Conservation (phyloP, 306 rosid species). For the Malus domestica region DNA sequence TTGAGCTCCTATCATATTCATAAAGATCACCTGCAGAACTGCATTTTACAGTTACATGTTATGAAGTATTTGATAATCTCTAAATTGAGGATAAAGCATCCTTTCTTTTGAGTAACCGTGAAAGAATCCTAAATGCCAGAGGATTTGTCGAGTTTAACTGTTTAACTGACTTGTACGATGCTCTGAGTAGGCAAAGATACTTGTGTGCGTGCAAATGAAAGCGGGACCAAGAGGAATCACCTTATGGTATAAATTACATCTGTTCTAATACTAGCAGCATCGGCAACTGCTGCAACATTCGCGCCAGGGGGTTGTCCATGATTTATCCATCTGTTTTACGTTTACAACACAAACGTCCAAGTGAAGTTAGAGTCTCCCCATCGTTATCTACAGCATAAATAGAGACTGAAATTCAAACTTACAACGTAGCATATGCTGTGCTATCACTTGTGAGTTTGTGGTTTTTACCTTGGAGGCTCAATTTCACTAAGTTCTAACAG, state of each 20-base stretch:
- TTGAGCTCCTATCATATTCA: constrained; percentile 69
- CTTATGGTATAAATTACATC: constrained; percentile 83
- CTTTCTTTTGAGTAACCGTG: not conserved
- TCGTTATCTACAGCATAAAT: constrained; percentile 16
- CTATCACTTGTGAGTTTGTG: constrained; percentile 10
- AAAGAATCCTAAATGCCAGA: not conserved
- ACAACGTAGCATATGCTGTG: constrained; percentile 1
- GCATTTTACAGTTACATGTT: constrained; percentile 23
- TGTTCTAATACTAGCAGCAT: constrained; percentile 51
- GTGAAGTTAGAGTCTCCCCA: constrained; percentile 38
- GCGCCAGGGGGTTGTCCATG: constrained; percentile 89
- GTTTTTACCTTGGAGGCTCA: constrained; percentile 75
- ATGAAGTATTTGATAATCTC: constrained; percentile 8
- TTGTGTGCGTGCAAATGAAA: not conserved
- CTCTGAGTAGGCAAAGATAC: not conserved
- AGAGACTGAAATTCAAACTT: constrained; percentile 12
- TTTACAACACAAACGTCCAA: constrained; percentile 28
- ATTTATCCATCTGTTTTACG: constrained; percentile 82
- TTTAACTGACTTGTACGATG: not conserved
- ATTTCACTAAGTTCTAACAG: constrained; percentile 51
- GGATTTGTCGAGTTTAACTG: not conserved
- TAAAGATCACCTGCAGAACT: constrained; percentile 87
- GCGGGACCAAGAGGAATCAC: constrained; percentile 22
- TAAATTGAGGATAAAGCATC: not conserved
- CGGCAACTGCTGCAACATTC: constrained; percentile 81